Conservation (phyloP, 441 rosid genomes). For the Gossypium aridum region DNA sequence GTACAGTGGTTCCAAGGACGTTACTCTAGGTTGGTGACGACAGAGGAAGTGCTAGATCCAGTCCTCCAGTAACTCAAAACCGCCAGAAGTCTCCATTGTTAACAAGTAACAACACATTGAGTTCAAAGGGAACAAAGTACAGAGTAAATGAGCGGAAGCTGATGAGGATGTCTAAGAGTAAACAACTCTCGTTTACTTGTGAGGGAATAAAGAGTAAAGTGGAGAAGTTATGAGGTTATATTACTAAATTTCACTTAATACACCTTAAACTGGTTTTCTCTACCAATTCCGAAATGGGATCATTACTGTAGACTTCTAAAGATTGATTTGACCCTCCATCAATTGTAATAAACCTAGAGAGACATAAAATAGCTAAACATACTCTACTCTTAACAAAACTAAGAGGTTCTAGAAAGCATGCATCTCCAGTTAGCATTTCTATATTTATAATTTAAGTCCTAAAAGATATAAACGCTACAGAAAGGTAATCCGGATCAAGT, state of each 20-base stretch:
- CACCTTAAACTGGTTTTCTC: neutral
- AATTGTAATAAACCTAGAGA: conserved; percentile 1
- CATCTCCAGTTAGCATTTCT: neutral
- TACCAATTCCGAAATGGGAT: neutral
- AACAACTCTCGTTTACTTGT: neutral
- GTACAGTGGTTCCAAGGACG: neutral
- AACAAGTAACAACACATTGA: neutral
- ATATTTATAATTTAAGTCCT: neutral
- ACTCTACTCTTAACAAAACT: neutral
- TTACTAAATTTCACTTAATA: neutral
- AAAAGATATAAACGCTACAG: neutral
- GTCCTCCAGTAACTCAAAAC: neutral
- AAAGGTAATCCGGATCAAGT: neutral
- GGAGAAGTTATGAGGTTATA: neutral
- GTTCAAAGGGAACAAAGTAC: neutral
- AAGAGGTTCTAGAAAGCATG: neutral
- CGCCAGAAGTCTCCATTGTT: neutral
- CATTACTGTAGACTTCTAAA: neutral
- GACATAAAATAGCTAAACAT: neutral
- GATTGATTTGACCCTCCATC: neutral
- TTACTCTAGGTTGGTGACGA: neutral
- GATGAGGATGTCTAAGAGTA: neutral
- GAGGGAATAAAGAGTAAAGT: neutral
- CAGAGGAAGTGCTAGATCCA: neutral
- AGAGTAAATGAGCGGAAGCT: neutral